phyloP scores from a whole-genome alignment of 23 red algal genomes.

The Gracilaria vermiculophylla region DNA sequence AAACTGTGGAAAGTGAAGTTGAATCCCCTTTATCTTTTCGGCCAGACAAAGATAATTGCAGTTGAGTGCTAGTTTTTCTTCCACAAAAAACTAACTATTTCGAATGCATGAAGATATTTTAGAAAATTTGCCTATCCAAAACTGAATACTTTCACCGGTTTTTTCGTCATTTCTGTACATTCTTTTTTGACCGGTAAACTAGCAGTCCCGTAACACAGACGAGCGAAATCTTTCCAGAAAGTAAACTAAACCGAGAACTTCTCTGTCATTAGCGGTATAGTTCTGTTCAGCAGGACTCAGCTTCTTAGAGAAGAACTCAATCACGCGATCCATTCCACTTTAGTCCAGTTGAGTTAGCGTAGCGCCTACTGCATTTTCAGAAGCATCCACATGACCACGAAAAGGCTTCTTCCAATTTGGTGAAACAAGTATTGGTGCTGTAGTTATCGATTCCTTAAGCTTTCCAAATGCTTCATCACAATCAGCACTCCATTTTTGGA shows the following conservation, averaged over 20 bases:
- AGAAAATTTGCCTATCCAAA: too few relatives aligned
- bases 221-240: constrained; percentile 17
- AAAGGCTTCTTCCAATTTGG: constrained; percentile 14
- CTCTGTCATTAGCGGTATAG: constrained; percentile 24
- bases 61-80: too few relatives aligned
- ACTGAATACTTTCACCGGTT: too few relatives aligned
- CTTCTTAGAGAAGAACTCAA: constrained; percentile 14
- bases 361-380: not conserved
- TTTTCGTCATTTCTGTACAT: too few relatives aligned
- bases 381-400: constrained; percentile 21
- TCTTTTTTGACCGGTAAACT: too few relatives aligned
- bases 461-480: constrained; percentile 2
- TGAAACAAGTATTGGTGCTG: constrained; percentile 12
- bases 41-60: too few relatives aligned
- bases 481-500: not conserved
- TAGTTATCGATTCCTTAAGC: not conserved
- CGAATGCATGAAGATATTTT: too few relatives aligned
- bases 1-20: too few relatives aligned
- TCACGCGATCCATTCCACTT: not conserved
- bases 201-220: too few relatives aligned
- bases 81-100: too few relatives aligned
- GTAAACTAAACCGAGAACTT: constrained; percentile 3
- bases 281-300: not conserved
- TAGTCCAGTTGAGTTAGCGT: constrained; percentile 13
- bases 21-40: too few relatives aligned